Percentiles rank a stretch among this genome's conserved stretches.
phyloP scores from a whole-genome alignment of 257 asterid genomes.

The Leonotis leonurus region DNA sequence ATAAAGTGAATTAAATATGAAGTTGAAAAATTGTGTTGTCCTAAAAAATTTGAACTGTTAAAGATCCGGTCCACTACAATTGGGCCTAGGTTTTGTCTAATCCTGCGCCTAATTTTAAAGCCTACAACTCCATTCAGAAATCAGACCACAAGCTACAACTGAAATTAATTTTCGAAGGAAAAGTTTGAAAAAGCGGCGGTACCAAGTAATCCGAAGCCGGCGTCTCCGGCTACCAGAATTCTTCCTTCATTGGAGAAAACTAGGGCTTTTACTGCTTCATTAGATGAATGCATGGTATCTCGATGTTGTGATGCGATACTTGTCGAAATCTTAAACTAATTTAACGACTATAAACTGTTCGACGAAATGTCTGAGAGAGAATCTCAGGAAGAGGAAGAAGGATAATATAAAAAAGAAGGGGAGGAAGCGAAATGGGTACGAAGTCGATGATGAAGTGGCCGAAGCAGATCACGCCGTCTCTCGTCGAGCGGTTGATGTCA shows the following conservation, averaged over 20 bases:
- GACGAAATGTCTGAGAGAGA: slow-evolving; percentile 32
- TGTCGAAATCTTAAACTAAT: too few species aligned
- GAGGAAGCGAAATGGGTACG: slow-evolving; percentile 29
- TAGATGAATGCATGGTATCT: neutral
- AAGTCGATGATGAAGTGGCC: slow-evolving; percentile 66
- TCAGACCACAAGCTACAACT: neutral
- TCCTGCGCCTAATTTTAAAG: too few species aligned
- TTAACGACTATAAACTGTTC: slow-evolving; percentile 15
- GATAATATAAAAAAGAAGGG: neutral
- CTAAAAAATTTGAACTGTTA: too few species aligned
- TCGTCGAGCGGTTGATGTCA: slow-evolving; percentile 61
- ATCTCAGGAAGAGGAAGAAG: neutral
- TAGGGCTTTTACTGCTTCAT: neutral
- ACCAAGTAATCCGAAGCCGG: too few species aligned
- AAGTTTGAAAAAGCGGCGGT: slow-evolving; percentile 5
- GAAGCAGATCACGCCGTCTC: slow-evolving; percentile 54
- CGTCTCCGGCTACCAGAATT: neutral
- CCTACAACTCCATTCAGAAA: too few species aligned
- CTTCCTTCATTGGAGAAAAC: neutral
- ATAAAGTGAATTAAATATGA: too few species aligned
- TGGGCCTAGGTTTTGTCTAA: too few species aligned
- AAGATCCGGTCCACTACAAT: too few species aligned
- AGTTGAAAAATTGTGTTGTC: too few species aligned
- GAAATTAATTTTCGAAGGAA: neutral
- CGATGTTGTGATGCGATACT: neutral